Percentiles rank a stretch among this genome's conserved stretches.
Conservation (phyloP, 805 yeast genomes). For the Starmera pachycereana region DNA sequence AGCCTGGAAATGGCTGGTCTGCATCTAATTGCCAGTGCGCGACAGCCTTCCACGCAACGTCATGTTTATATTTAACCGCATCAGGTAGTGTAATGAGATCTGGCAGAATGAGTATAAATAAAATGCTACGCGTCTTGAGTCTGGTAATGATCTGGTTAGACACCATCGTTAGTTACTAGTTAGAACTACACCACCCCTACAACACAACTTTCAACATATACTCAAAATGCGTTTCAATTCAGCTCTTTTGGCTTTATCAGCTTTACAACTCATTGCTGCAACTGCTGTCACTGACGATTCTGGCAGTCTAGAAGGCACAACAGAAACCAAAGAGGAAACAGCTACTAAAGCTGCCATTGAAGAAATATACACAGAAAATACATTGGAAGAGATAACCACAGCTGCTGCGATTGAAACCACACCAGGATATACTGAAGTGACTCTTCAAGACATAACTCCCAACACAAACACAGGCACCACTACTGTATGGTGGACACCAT, state of each 20-base stretch:
- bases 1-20: no score
- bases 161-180: no score
- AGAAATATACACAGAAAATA: no score
- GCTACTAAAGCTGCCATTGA: background rate
- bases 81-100: no score
- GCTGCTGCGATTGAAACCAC: background rate
- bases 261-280: background rate
- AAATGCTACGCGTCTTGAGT: no score
- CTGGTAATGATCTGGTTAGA: no score
- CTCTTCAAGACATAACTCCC: background rate
- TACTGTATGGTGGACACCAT: conserved; percentile 7
- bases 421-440: background rate
- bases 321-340: background rate
- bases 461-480: background rate
- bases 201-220: no score
- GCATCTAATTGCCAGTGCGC: no score
- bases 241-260: conserved; percentile 1
- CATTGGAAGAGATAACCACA: background rate
- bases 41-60: no score
- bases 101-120: no score
- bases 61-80: no score
- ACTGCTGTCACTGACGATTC: conserved; percentile 1
- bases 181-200: no score
- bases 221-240: background rate
- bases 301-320: conserved; percentile 3